Evolutionary conservation across 257 asterid genomes (phyloP).

Genomic region (Solanum gandarillasii): DNA sequence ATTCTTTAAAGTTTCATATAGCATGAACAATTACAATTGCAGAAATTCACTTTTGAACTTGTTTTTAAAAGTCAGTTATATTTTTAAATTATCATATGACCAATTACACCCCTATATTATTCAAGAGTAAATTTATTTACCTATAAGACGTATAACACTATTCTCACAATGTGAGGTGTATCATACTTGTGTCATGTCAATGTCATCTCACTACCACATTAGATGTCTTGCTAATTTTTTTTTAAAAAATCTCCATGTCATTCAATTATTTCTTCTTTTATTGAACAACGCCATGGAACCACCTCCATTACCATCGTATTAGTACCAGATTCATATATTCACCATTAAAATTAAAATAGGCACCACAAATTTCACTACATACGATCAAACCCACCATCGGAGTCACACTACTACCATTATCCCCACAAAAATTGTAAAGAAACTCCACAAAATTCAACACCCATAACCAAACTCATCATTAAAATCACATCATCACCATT

Average conservation of each 20-base stretch:
- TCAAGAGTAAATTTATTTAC: fast-evolving
- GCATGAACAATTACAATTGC: fast-evolving
- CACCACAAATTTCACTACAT: background rate
- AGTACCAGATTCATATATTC: background rate
- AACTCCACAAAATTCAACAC: background rate
- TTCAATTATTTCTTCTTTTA: background rate
- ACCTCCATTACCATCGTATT: fast-evolving
- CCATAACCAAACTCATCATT: background rate
- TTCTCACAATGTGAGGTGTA: background rate
- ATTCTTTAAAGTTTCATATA: no score
- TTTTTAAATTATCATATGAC: no score
- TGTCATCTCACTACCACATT: fast-evolving
- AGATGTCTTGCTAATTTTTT: no score
- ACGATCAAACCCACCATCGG: no score
- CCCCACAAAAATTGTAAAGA: background rate
- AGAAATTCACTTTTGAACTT: fast-evolving
- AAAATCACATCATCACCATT: background rate
- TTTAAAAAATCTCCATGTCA: fast-evolving
- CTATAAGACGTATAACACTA: background rate
- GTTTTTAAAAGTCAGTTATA: background rate
- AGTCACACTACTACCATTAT: background rate
- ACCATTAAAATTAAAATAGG: fast-evolving
- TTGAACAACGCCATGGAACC: background rate
- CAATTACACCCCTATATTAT: fast-evolving
- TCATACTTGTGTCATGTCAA: fast-evolving